A percentile compares a stretch with the other conserved stretches of the same genome.
Evolutionary conservation across 225 moss, liverwort and hornwort species (phyloP).

Genomic region (Physcomitrium patens): DNA sequence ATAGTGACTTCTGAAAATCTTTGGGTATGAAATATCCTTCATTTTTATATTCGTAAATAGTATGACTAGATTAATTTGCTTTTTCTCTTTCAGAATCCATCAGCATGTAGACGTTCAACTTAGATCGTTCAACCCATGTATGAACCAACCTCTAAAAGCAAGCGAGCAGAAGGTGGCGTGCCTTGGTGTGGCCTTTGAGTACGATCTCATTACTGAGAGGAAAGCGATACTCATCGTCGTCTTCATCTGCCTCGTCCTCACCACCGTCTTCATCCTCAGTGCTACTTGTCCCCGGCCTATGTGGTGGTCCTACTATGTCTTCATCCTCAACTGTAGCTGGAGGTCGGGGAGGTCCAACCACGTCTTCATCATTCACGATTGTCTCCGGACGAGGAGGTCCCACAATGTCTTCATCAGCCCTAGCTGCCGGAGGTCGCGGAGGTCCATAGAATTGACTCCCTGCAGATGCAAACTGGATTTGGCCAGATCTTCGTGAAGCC

Average conservation of each 20-base stretch:
- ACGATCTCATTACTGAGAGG: conserved; percentile 90
- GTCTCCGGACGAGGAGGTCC: conserved; percentile 41
- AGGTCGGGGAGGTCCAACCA: conserved; percentile 61
- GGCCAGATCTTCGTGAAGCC: conserved; percentile 28
- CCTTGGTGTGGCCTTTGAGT: conserved; percentile 92
- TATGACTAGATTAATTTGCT: too few relatives aligned
- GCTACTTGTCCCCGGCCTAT: conserved; percentile 46
- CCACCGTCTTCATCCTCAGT: conserved; percentile 71
- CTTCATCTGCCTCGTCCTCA: conserved; percentile 59
- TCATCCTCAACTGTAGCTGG: conserved; percentile 41
- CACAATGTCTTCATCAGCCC: conserved; percentile 23
- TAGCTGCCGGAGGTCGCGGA: conserved; percentile 11
- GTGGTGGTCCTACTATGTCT: conserved; percentile 56
- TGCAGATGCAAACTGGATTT: conserved; percentile 33
- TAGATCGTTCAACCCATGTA: conserved; percentile 35
- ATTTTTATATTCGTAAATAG: neutral
- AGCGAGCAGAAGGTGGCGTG: conserved; percentile 49
- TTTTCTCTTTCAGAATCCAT: neutral
- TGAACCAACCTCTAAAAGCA: conserved; percentile 45
- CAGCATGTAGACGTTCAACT: conserved; percentile 15
- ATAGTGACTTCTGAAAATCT: neutral
- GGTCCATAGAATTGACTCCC: conserved; percentile 29
- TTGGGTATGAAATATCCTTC: conserved; percentile 1
- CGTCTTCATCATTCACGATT: conserved; percentile 39
- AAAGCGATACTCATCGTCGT: conserved; percentile 72